Evolutionary conservation across 305 asterid genomes (phyloP).

Genomic region (Fraxinus paxiana): DNA sequence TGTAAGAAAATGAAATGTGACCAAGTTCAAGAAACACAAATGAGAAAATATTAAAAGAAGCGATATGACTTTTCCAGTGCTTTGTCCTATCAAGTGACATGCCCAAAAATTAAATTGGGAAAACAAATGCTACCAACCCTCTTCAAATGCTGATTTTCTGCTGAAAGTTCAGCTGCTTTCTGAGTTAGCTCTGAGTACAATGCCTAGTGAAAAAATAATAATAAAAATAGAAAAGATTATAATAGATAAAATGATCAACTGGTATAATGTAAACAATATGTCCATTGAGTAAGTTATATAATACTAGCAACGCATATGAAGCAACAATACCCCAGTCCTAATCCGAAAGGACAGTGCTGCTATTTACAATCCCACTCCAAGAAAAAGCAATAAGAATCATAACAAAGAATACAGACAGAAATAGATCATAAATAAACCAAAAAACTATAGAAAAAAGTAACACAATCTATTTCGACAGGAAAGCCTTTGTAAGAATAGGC

Average conservation of each 20-base stretch:
- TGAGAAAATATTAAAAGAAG: neutral
- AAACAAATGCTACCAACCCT: constrained; percentile 31
- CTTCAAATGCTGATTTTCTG: constrained; percentile 51
- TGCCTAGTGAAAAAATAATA: constrained; percentile 31
- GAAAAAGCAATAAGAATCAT: neutral
- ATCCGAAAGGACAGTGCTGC: neutral
- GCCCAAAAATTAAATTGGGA: neutral
- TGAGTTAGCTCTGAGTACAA: constrained; percentile 40
- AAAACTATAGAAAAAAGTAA: neutral
- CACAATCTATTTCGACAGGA: neutral
- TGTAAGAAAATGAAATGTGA: neutral
- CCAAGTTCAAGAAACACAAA: neutral
- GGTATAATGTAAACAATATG: neutral
- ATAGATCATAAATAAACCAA: neutral
- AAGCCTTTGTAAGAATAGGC: neutral
- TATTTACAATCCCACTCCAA: neutral
- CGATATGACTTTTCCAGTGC: neutral
- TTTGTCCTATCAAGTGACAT: neutral
- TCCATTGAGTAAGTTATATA: neutral
- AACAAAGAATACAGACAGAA: neutral
- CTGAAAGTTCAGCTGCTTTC: constrained; percentile 40
- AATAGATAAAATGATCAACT: neutral
- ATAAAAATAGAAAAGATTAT: neutral
- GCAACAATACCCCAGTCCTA: neutral
- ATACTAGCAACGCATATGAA: neutral